Base-by-base conservation (phyloP, 306 rosid species). In the Castanea mollissima region DNA sequence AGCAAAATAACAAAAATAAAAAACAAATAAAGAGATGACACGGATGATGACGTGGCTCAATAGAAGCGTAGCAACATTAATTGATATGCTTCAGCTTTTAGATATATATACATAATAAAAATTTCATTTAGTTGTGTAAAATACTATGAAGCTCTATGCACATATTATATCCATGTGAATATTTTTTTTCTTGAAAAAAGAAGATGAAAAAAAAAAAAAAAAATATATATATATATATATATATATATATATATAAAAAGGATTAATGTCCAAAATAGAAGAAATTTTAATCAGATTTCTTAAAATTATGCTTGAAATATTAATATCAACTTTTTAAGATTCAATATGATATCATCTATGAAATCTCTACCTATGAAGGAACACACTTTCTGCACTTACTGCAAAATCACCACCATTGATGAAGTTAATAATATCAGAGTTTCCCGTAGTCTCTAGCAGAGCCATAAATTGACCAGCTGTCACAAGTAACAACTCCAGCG, bases 341-440 rank as follows among this genome's bases (percentile, higher is more conserved):
- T 12, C 54, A 10, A 12, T 10, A 49, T 49, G 16, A 49, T 49
- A 49, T 49, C 16, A 13, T 49, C 54, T 10, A 59, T 59, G 23
- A 23, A 21, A 13, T 23, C 32, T 21, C 32, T 27, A 23, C 6
- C 34, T 11, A 25, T 21, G 19, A 13, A 21, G 57, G 15, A 68
- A 23, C 41, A 65, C 34, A 44, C 29, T 58, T 35, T 69, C 20
- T 68, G 25, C 76, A 78, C 91, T 85, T 85, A 87, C 91, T 5
- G 79, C 85, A 69, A 85, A 85, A 68, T 85, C 85, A 7, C 91
- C 89, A 15, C 84, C 83, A 54, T 87, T 87, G 74, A 82, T 57
- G 74, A 87, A 65, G 74, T 76, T 87, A 73, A 83, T 72, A 62
- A 72, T 68, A 21, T 73, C 41, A 7, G 59, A 56, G 13, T 80